phyloP scores from a whole-genome alignment of 2,329 filamentous ascomycete genomes.

The Scopulariopsis brevicaulis region DNA sequence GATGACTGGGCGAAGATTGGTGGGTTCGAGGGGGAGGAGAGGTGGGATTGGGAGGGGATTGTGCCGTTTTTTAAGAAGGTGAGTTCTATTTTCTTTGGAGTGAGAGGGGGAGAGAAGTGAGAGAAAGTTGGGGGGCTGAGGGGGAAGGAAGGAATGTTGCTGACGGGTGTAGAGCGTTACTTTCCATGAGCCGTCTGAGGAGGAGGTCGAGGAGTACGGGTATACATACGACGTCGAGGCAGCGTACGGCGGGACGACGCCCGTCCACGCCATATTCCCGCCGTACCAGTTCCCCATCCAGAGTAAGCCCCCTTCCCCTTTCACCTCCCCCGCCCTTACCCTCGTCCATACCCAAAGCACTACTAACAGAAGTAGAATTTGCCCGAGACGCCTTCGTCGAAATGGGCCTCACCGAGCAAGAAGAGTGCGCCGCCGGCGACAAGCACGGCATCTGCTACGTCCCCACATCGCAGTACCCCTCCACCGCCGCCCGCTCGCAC shows the following conservation, averaged over 20 bases:
- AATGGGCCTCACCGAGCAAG: slow-evolving; percentile 11
- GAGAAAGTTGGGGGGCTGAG: not conserved
- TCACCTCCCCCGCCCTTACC: not conserved
- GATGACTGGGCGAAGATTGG: slow-evolving; percentile 21
- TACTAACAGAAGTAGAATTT: slow-evolving; percentile 5
- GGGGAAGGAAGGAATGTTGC: not conserved
- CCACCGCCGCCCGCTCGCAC: slow-evolving; percentile 15
- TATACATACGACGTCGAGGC: slow-evolving; percentile 18
- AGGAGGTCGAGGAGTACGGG: slow-evolving; percentile 14
- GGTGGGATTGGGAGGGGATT: slow-evolving; percentile 23
- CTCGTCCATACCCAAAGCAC: not conserved
- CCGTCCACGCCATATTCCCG: slow-evolving; percentile 18
- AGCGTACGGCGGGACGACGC: slow-evolving; percentile 16
- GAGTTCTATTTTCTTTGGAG: not conserved
- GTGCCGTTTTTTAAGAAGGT: slow-evolving; percentile 24
- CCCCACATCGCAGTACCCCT: slow-evolving; percentile 15
- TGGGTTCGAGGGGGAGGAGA: slow-evolving; percentile 10
- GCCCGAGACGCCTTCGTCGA: slow-evolving; percentile 12
- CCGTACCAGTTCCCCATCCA: slow-evolving; percentile 18
- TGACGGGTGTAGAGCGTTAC: slow-evolving; percentile 4
- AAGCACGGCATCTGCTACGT: slow-evolving; percentile 19
- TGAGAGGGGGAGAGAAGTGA: not conserved
- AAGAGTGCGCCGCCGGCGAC: slow-evolving; percentile 12
- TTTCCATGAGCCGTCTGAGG: slow-evolving; percentile 11
- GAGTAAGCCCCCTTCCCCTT: slow-evolving; percentile 5